Evolutionary conservation across 2,329 filamentous ascomycete genomes (phyloP).

Genomic region (Colletotrichum spaethianum): DNA sequence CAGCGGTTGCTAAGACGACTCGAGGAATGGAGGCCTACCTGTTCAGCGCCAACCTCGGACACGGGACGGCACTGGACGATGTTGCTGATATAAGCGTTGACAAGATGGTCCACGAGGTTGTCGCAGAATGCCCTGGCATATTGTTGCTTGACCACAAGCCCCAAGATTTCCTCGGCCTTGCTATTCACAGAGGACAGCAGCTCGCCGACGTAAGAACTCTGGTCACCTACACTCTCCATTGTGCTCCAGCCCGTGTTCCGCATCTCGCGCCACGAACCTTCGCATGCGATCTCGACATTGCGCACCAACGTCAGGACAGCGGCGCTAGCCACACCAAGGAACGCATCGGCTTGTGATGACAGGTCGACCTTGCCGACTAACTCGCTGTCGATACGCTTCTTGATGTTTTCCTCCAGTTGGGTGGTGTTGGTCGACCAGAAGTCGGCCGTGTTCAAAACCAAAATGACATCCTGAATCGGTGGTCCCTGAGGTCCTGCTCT

Average conservation of each 20-base stretch:
- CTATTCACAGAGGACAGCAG: conserved; percentile 81
- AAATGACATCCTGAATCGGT: conserved; percentile 80
- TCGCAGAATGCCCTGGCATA: conserved; percentile 96
- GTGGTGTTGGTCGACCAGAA: conserved; percentile 96
- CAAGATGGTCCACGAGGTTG: conserved; percentile 91
- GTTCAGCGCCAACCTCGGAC: conserved; percentile 94
- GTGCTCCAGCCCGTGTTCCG: conserved; percentile 94
- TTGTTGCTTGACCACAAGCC: conserved; percentile 87
- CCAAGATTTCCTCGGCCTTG: conserved; percentile 81
- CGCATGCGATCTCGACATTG: conserved; percentile 85
- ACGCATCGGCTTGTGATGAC: conserved; percentile 93
- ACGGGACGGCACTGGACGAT: conserved; percentile 92
- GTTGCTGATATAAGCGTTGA: conserved; percentile 83
- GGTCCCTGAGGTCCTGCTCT: conserved; percentile 67
- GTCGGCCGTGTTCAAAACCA: conserved; percentile 96
- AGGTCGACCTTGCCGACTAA: conserved; percentile 84
- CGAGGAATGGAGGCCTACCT: conserved; percentile 63
- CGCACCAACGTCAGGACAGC: conserved; percentile 88
- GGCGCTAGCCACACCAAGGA: conserved; percentile 93
- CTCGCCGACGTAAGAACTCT: conserved; percentile 91
- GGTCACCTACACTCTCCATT: conserved; percentile 93
- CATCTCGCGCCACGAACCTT: conserved; percentile 96
- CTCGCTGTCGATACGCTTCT: conserved; percentile 87
- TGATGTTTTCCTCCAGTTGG: conserved; percentile 95
- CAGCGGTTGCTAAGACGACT: conserved; percentile 40